Evolutionary conservation across 176 grass and related monocot genomes (phyloP).

Genomic region (Pontederia crassipes): DNA sequence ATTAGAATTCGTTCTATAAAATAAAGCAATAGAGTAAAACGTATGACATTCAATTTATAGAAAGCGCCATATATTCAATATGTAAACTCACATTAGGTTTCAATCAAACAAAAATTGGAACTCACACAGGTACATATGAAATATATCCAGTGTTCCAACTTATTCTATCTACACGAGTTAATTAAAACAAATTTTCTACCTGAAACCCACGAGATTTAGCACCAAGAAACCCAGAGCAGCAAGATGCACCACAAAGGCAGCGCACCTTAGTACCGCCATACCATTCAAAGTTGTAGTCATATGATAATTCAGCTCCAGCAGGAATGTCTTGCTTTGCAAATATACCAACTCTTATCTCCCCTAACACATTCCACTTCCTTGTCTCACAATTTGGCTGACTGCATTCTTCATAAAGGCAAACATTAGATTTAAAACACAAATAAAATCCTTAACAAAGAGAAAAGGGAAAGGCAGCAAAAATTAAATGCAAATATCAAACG

Average conservation of each 20-base stretch:
- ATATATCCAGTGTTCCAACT: background rate
- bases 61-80: too few relatives aligned
- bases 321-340: conserved; percentile 91
- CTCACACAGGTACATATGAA: background rate
- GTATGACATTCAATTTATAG: too few relatives aligned
- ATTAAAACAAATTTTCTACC: conserved; percentile 20
- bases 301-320: conserved; percentile 61
- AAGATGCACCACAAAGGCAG: conserved; percentile 81
- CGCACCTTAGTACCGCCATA: conserved; percentile 77
- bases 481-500: background rate
- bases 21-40: too few relatives aligned
- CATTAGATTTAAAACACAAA: conserved; percentile 19
- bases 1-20: too few relatives aligned
- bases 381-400: conserved; percentile 95
- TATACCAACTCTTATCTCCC: conserved; percentile 94
- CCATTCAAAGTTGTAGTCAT: conserved; percentile 99
- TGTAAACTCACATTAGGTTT: too few relatives aligned
- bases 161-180: background rate
- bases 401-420: conserved; percentile 25
- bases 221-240: conserved; percentile 92
- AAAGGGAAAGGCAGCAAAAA: background rate
- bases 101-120: background rate
- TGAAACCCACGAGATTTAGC: conserved; percentile 98
- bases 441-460: conserved; percentile 7
- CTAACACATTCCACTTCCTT: conserved; percentile 87